Conservation (phyloP, 208 protist genomes). For the Histomonas meleagridis region DNA sequence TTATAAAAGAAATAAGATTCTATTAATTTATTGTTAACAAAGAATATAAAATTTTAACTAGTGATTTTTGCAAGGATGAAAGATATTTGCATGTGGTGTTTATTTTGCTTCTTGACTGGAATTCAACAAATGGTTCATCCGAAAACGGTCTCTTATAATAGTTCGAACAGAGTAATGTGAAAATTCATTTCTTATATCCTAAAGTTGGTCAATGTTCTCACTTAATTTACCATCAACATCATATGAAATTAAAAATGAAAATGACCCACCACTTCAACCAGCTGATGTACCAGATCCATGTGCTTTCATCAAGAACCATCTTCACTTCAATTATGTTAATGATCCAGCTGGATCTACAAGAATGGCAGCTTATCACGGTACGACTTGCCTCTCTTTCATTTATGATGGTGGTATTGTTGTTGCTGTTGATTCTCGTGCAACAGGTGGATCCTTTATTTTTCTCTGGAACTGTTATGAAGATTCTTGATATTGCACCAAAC, state of each 20-base stretch:
- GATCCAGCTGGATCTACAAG: neutral
- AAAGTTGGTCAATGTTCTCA: too few species aligned
- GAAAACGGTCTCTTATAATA: too few species aligned
- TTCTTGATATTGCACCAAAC: constrained; percentile 86
- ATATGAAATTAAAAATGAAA: neutral
- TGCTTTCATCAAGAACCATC: constrained; percentile 6
- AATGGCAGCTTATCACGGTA: constrained; percentile 67
- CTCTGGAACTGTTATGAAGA: constrained; percentile 96
- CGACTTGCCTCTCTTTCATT: constrained; percentile 93
- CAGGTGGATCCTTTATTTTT: constrained; percentile 87
- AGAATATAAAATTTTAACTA: too few species aligned
- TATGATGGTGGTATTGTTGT: constrained; percentile 92
- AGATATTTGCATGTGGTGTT: too few species aligned
- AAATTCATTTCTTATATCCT: too few species aligned
- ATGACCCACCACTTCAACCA: neutral
- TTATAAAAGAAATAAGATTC: too few species aligned
- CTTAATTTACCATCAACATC: too few species aligned
- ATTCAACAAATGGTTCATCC: too few species aligned
- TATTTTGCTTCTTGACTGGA: too few species aligned
- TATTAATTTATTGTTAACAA: too few species aligned
- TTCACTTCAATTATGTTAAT: constrained; percentile 2
- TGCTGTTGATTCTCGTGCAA: constrained; percentile 96
- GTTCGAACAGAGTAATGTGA: too few species aligned
- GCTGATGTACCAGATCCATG: constrained; percentile 10
- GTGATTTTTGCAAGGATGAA: too few species aligned